Percentiles rank a stretch among this genome's conserved stretches.
phyloP scores from a whole-genome alignment of 768 basidiomycete genomes.

The Rhodotorula paludigena region DNA sequence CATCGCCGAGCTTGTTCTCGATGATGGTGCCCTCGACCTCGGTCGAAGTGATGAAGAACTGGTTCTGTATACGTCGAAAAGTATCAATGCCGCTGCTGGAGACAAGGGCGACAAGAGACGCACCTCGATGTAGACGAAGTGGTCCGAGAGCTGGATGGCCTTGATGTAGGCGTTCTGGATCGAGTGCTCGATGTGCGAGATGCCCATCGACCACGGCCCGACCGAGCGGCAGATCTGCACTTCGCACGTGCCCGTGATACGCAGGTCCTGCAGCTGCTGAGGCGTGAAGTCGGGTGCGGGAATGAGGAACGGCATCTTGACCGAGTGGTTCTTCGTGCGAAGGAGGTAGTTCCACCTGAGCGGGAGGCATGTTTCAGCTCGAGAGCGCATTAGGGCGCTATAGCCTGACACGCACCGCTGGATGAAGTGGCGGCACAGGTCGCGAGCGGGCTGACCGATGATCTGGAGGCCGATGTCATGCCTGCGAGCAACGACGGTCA shows the following conservation, averaged over 20 bases:
- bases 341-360: slow-evolving; percentile 87
- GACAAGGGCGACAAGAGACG: background rate
- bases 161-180: slow-evolving; percentile 35
- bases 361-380: slow-evolving; percentile 2
- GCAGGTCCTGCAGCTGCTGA: slow-evolving; percentile 68
- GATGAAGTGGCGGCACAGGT: slow-evolving; percentile 88
- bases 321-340: slow-evolving; percentile 91
- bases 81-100: slow-evolving; percentile 47
- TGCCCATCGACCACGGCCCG: slow-evolving; percentile 95
- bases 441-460: slow-evolving; percentile 90
- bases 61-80: slow-evolving; percentile 42
- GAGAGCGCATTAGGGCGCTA: background rate
- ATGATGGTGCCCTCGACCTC: slow-evolving; percentile 74
- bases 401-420: slow-evolving; percentile 58
- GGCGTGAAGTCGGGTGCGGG: slow-evolving; percentile 88
- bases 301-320: slow-evolving; percentile 83
- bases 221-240: slow-evolving; percentile 93
- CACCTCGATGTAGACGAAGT: slow-evolving; percentile 89
- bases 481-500: slow-evolving; percentile 52
- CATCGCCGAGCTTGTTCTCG: slow-evolving; percentile 92
- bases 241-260: slow-evolving; percentile 92
- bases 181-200: slow-evolving; percentile 77
- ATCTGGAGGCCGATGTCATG: slow-evolving; percentile 96
- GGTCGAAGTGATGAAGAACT: slow-evolving; percentile 58
- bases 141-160: slow-evolving; percentile 90